Evolutionary conservation across 257 asterid genomes (phyloP).

Genomic region (Jaltomata sinuosa): DNA sequence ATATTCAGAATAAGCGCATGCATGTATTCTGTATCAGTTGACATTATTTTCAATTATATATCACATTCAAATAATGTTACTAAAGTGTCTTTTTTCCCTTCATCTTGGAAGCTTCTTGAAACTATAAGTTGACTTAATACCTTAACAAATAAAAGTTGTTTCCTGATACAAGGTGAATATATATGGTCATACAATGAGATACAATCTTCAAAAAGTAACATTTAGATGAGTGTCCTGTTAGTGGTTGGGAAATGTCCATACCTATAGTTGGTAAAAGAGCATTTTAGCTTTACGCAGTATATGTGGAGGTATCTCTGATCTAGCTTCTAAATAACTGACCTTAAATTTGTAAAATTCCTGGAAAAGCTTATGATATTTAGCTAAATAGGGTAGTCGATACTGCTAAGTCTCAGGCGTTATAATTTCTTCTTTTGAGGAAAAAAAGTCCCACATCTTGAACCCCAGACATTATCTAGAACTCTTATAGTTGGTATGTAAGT

Average conservation of each 20-base stretch:
- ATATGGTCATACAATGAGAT: not conserved
- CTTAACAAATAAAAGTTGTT: not conserved
- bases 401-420: not conserved
- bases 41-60: not conserved
- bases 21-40: not conserved
- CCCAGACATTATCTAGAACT: not conserved
- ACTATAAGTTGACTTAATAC: not conserved
- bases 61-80: not conserved
- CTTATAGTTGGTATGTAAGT: not conserved
- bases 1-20: not conserved
- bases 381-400: not conserved
- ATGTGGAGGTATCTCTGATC: not conserved
- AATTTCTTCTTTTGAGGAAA: not conserved
- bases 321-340: not conserved
- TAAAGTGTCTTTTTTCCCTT: not conserved
- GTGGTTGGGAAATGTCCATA: not conserved
- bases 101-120: not conserved
- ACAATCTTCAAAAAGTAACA: not conserved
- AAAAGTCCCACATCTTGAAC: not conserved
- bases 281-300: not conserved
- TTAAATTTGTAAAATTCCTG: not conserved
- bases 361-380: not conserved
- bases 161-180: not conserved
- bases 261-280: not conserved
- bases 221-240: not conserved